A percentile compares a stretch with the other conserved stretches of the same genome.
Conservation (phyloP, 768 basidiomycete species). For the Tricholoma furcatifolium region DNA sequence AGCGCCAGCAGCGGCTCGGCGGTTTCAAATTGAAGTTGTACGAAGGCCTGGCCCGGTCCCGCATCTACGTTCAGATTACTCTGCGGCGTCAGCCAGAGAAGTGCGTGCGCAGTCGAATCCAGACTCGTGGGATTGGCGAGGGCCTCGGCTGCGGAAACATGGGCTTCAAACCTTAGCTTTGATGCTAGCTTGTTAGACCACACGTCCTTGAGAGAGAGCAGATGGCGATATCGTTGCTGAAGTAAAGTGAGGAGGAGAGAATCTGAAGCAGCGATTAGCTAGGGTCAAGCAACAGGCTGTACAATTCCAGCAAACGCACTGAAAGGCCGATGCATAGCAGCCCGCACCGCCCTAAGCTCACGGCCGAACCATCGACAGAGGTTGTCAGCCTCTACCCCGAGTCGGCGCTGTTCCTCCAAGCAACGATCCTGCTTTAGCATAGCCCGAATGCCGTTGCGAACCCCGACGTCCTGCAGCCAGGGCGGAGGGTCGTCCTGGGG, state of each 20-base stretch:
- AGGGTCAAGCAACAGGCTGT: too few species aligned
- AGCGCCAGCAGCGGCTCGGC: too few species aligned
- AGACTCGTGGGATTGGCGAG: not conserved
- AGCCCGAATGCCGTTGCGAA: too few species aligned
- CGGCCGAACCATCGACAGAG: conserved; percentile 32
- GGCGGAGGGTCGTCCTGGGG: too few species aligned
- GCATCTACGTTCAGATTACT: not conserved
- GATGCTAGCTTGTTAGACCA: conserved; percentile 21
- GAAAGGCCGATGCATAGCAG: conserved; percentile 18
- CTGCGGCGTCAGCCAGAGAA: not conserved
- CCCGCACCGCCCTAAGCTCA: conserved; percentile 26
- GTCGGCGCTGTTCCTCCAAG: too few species aligned
- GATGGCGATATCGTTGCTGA: conserved; percentile 12
- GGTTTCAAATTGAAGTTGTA: too few species aligned
- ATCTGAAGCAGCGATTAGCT: not conserved
- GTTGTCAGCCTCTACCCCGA: conserved; percentile 33
- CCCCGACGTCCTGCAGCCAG: too few species aligned
- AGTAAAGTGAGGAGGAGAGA: conserved; percentile 6
- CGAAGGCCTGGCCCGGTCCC: too few species aligned
- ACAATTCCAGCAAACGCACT: conserved; percentile 9
- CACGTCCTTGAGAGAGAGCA: conserved; percentile 12
- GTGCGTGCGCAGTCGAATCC: not conserved
- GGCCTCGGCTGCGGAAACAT: not conserved
- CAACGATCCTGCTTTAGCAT: too few species aligned
- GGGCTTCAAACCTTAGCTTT: conserved; percentile 1